Evolutionary conservation across 73 alveolate genomes (phyloP).

Genomic region (Tetrahymena borealis): DNA sequence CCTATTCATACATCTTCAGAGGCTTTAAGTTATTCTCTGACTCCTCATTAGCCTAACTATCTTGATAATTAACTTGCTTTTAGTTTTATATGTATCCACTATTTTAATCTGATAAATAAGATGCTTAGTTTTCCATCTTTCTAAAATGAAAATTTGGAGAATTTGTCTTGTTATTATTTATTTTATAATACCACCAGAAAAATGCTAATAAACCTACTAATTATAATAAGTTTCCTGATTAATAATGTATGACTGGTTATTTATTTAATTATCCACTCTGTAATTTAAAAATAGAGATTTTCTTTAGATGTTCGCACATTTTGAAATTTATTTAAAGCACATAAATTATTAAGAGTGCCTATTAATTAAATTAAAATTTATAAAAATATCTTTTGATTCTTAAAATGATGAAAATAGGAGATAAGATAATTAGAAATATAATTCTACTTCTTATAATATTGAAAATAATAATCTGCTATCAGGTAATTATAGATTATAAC

Average conservation of each 20-base stretch:
- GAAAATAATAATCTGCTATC: not conserved
- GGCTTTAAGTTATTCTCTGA: not conserved
- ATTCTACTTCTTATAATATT: too few species aligned
- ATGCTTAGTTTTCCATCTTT: not conserved
- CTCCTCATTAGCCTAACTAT: not conserved
- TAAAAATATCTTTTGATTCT: too few species aligned
- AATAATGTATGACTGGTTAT: not conserved
- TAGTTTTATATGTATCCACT: not conserved
- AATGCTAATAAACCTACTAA: not conserved
- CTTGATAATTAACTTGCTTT: not conserved
- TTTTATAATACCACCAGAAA: not conserved
- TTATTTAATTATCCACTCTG: not conserved
- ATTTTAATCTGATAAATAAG: not conserved
- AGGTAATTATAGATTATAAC: not conserved
- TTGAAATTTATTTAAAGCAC: too few species aligned
- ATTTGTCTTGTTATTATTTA: not conserved
- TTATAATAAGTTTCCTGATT: not conserved
- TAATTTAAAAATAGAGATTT: too few species aligned
- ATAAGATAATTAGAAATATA: too few species aligned
- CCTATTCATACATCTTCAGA: not conserved
- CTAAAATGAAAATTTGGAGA: not conserved
- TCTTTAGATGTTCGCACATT: too few species aligned
- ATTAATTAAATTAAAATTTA: too few species aligned
- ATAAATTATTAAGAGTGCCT: too few species aligned
- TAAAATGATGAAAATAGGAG: too few species aligned